Conservation (phyloP, 2,329 filamentous ascomycete species). For the Fusarium decemcellulare region DNA sequence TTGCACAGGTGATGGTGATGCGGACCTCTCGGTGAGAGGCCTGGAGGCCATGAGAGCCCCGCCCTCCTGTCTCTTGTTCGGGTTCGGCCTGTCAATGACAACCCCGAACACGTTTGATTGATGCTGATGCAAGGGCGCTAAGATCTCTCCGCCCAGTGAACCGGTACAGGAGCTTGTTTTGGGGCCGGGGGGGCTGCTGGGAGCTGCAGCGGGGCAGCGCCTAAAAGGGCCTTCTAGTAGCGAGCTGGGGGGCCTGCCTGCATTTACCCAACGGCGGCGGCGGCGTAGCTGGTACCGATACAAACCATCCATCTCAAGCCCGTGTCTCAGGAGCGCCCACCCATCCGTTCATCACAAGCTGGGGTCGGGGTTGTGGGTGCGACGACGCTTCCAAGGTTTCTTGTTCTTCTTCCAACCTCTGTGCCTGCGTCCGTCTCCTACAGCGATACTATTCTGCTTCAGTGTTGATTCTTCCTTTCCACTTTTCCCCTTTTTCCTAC, state of each 20-base stretch:
- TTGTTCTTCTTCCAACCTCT: slow-evolving; percentile 22
- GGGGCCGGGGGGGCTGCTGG: slow-evolving; percentile 5
- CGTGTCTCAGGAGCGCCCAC: slow-evolving; percentile 38
- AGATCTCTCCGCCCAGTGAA: slow-evolving; percentile 33
- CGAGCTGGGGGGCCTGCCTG: neutral
- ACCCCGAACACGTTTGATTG: slow-evolving; percentile 6
- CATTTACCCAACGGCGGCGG: neutral
- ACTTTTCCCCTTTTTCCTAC: neutral
- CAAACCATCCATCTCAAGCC: slow-evolving; percentile 1
- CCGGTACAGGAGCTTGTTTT: slow-evolving; percentile 25
- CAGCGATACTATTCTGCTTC: neutral
- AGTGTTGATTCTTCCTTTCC: neutral
- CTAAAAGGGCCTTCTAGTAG: slow-evolving; percentile 14
- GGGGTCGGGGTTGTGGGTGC: slow-evolving; percentile 13
- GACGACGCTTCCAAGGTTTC: slow-evolving; percentile 42
- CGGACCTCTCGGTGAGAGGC: slow-evolving; percentile 21
- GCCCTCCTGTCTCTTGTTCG: slow-evolving; percentile 5
- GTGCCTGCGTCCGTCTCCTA: slow-evolving; percentile 12
- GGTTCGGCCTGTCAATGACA: slow-evolving; percentile 16
- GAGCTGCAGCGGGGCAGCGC: slow-evolving; percentile 34
- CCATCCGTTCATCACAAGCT: slow-evolving; percentile 38
- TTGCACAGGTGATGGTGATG: slow-evolving; percentile 1
- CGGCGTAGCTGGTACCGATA: slow-evolving; percentile 29
- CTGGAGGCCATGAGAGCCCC: slow-evolving; percentile 6
- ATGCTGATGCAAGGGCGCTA: slow-evolving; percentile 12